phyloP scores from a whole-genome alignment of 1,284 basidiomycete genomes.

The Neolentinus lepideus region DNA sequence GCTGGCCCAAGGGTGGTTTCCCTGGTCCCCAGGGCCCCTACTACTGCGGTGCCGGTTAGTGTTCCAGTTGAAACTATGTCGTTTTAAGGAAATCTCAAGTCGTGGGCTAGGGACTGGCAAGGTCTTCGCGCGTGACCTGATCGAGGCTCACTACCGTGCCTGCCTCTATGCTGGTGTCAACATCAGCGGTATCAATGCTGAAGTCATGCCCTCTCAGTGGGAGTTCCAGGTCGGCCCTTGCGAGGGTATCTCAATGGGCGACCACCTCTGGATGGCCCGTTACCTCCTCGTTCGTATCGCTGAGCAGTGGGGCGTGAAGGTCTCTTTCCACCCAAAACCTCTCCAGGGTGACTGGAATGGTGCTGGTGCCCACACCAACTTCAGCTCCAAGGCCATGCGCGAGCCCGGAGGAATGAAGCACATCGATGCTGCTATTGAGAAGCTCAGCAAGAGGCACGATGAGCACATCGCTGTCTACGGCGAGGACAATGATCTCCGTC shows the following conservation, averaged over 20 bases:
- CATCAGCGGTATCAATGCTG: slow-evolving; percentile 99
- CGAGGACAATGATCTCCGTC: slow-evolving; percentile 90
- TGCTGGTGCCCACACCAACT: slow-evolving; percentile 96
- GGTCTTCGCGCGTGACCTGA: slow-evolving; percentile 97
- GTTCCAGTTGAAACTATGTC: slow-evolving; percentile 7
- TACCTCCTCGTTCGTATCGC: slow-evolving; percentile 91
- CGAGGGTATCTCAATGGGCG: slow-evolving; percentile 96
- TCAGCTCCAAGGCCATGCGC: slow-evolving; percentile 88
- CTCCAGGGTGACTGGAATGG: slow-evolving; percentile 99
- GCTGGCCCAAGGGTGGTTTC: slow-evolving; percentile 99
- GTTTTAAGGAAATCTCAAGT: slow-evolving; percentile 4
- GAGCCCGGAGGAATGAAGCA: slow-evolving; percentile 90
- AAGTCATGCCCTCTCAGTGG: slow-evolving; percentile 99
- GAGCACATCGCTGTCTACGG: slow-evolving; percentile 97
- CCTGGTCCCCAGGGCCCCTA: slow-evolving; percentile 99
- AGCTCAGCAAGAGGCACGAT: slow-evolving; percentile 76
- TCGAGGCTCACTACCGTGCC: slow-evolving; percentile 98
- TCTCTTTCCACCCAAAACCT: slow-evolving; percentile 99
- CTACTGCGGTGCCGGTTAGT: slow-evolving; percentile 95
- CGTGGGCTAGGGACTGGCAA: slow-evolving; percentile 73
- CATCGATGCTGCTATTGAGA: slow-evolving; percentile 93
- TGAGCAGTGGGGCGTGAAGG: slow-evolving; percentile 98
- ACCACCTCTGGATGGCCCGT: slow-evolving; percentile 96
- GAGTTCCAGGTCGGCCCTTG: slow-evolving; percentile 99
- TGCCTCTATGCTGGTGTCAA: slow-evolving; percentile 97